Conservation (phyloP, 352 stramenopile species). For the Pythium dissimile region DNA sequence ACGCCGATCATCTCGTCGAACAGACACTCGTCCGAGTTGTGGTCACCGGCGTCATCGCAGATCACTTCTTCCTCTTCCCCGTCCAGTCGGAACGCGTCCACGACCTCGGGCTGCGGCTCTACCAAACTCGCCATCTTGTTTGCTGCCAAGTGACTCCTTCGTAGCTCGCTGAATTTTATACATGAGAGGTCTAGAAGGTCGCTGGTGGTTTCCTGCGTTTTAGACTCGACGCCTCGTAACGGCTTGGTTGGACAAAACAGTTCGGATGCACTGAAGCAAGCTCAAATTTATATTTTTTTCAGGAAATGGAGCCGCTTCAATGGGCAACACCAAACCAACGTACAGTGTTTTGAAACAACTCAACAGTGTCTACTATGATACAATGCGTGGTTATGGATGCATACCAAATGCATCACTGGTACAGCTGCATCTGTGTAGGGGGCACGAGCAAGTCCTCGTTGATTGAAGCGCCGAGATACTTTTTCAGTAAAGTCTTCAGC, state of each 20-base stretch:
- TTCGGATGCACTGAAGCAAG: no score
- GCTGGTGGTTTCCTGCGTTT: no score
- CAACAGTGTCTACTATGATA: not conserved
- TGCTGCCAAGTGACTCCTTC: not conserved
- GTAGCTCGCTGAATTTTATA: not conserved
- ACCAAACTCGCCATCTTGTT: constrained; percentile 20
- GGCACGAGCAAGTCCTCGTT: constrained; percentile 85
- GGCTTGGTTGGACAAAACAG: no score
- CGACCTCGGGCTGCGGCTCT: constrained; percentile 44
- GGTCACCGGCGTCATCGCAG: constrained; percentile 52
- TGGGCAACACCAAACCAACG: no score
- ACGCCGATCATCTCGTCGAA: constrained; percentile 82
- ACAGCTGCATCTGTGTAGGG: constrained; percentile 79
- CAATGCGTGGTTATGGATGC: not conserved
- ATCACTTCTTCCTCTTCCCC: constrained; percentile 66
- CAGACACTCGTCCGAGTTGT: constrained; percentile 72
- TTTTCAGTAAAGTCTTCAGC: constrained; percentile 88
- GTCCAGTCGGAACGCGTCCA: constrained; percentile 36
- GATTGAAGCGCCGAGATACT: constrained; percentile 83
- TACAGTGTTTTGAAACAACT: no score
- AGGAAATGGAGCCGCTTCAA: no score
- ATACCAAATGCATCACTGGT: constrained; percentile 37
- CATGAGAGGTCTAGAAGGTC: not conserved
- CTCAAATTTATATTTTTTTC: no score
- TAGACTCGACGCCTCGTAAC: not conserved